A percentile compares a stretch with the other conserved stretches of the same genome.
Conservation (phyloP, 257 asterid species). For the Cynanchum wilfordii region DNA sequence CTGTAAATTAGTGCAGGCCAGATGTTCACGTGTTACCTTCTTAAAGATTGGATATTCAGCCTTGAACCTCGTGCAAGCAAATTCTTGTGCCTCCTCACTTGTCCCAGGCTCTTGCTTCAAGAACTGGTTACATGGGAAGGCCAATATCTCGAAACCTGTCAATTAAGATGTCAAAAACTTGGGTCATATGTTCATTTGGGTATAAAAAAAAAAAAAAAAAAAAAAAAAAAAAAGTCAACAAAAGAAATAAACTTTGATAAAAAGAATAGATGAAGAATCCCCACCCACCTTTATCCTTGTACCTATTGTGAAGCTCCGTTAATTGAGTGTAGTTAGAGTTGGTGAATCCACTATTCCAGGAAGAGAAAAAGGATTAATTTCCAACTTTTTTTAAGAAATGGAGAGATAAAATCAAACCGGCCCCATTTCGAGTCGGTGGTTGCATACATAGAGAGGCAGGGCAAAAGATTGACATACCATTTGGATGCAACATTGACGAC, state of each 20-base stretch:
- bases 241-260: not conserved
- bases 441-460: not conserved
- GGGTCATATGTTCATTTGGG: not conserved
- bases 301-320: constrained; percentile 54
- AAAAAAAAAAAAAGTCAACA: not conserved
- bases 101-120: constrained; percentile 80
- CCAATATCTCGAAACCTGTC: constrained; percentile 79
- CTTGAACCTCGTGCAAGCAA: constrained; percentile 79
- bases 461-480: constrained; percentile 38
- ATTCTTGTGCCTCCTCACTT: constrained; percentile 67
- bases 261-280: not conserved
- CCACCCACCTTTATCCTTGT: constrained; percentile 61
- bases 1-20: not conserved
- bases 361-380: not conserved
- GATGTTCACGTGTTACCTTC: constrained; percentile 37
- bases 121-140: constrained; percentile 92
- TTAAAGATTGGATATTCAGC: constrained; percentile 86
- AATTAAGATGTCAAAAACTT: constrained; percentile 6
- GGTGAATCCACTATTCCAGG: constrained; percentile 64
- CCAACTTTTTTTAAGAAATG: not conserved
- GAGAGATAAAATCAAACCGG: not conserved
- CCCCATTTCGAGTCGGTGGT: not conserved
- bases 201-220: not conserved
- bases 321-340: constrained; percentile 64
- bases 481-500: constrained; percentile 96